A percentile compares a stretch with the other conserved stretches of the same genome.
Evolutionary conservation across 352 stramenopile genomes (phyloP).

Genomic region (Saprolegnia diclina): DNA sequence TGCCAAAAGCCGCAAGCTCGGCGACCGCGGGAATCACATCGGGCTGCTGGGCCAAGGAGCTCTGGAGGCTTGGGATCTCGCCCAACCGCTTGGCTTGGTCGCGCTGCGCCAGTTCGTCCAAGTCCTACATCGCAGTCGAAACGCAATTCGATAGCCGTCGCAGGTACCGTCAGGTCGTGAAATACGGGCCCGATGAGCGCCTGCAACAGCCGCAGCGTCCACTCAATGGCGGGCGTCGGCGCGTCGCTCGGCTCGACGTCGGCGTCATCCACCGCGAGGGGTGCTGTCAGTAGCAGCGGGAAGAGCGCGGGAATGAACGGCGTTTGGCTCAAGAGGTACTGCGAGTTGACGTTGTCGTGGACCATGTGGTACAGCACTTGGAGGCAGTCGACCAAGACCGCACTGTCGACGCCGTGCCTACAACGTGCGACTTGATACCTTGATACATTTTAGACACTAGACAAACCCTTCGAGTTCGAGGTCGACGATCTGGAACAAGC

Average conservation of each 20-base stretch:
- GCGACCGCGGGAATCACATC: constrained; percentile 54
- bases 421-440: not conserved
- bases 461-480: constrained; percentile 54
- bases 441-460: not conserved
- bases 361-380: constrained; percentile 81
- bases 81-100: constrained; percentile 44
- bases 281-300: constrained; percentile 37
- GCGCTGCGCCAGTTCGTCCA: constrained; percentile 52
- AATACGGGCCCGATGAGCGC: constrained; percentile 55
- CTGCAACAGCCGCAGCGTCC: constrained; percentile 57
- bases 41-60: constrained; percentile 48
- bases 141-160: not conserved
- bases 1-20: constrained; percentile 54
- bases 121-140: constrained; percentile 28
- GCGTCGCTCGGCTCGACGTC: constrained; percentile 36
- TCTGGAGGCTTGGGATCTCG: constrained; percentile 52
- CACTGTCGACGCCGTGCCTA: constrained; percentile 36
- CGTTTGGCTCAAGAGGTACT: constrained; percentile 61
- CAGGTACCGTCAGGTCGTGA: constrained; percentile 33
- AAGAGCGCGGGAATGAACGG: constrained; percentile 47
- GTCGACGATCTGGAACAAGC: constrained; percentile 61
- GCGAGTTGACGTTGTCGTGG: constrained; percentile 69
- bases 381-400: constrained; percentile 60
- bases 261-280: constrained; percentile 15
- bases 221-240: constrained; percentile 51